Evolutionary conservation across 2,329 filamentous ascomycete species (phyloP), one percentile per base, ranked within the genome.

Genomic region (Orbilia brochopaga): DNA sequence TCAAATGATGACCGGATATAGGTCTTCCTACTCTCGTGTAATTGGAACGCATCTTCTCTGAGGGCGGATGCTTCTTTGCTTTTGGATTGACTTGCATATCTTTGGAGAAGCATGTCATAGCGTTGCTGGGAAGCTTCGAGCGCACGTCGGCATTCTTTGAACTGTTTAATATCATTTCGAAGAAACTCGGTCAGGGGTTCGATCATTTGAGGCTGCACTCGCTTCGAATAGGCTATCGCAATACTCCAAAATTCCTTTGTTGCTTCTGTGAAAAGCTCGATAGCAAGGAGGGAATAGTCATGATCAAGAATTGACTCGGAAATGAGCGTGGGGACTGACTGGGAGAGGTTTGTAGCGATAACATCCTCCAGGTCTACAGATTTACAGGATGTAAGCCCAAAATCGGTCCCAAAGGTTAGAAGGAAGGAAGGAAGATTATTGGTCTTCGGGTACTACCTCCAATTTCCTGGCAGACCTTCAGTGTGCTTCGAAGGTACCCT

Each of bases 1-100:
- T 99, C 94, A 86, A 99, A 88, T 13, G 91, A 92, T 0, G 92
- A 90, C 78, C 92, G 93, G 48, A 97, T 83, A 79, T 99, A 99
- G 32, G 88, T 86, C 78, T 94, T 95, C 67, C 93, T 87, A 23
- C 91, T 90, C 82, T 97, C 94, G 78, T 96, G 94, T 40, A 97
- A 86, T 78, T 94, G 88, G 77, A 99, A 99, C 0, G 94, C 94
- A 80, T 99, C 94, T 79, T 99, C 94, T 70, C 94, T 86, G 63
- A 99, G 83, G 0, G 92, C 86, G 0, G 92, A 97, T 0, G 93
- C 86, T 79, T 99, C 94, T 80, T 97, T 99, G 4, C 91, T 88
- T 82, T 97, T 97, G 75, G 88, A 90, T 80, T 97, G 92, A 1
- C 85, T 83, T 3, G 92, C 85, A 78, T 96, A 97, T 67, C 92